Conservation (phyloP, 768 basidiomycete genomes). For the Paxillus rubicundulus region DNA sequence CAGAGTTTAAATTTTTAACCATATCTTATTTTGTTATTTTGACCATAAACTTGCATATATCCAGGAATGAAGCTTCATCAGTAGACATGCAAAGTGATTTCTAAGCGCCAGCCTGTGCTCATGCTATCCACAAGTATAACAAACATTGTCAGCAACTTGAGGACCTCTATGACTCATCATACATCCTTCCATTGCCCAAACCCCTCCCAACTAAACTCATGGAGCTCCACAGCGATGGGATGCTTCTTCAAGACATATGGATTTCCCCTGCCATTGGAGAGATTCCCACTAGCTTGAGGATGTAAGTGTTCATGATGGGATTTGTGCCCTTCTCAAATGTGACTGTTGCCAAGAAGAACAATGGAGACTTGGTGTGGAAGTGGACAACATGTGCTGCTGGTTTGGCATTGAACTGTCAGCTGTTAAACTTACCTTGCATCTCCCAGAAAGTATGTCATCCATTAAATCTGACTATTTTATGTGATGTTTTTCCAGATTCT, state of each 20-base stretch:
- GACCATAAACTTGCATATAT: background rate
- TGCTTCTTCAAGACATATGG: conserved; percentile 34
- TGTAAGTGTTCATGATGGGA: conserved; percentile 29
- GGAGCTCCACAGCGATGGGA: conserved; percentile 6
- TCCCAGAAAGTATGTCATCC: conserved; percentile 3
- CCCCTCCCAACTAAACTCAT: conserved; percentile 31
- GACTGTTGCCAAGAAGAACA: conserved; percentile 33
- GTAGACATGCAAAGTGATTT: too few relatives aligned
- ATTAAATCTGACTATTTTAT: background rate
- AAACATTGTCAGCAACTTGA: conserved; percentile 23
- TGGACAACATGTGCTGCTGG: conserved; percentile 35
- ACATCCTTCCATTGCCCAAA: conserved; percentile 31
- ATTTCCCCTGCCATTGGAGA: conserved; percentile 15
- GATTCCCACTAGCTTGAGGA: conserved; percentile 35
- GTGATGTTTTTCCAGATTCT: background rate
- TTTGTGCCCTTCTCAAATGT: conserved; percentile 25
- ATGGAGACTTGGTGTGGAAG: conserved; percentile 23
- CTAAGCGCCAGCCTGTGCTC: conserved; percentile 26
- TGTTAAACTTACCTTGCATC: conserved; percentile 14
- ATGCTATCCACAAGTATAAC: conserved; percentile 30
- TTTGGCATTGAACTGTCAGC: conserved; percentile 30
- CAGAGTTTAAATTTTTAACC: background rate
- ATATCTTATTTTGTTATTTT: background rate
- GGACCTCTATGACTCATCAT: conserved; percentile 15
- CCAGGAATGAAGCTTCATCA: too few relatives aligned